phyloP scores from a whole-genome alignment of 2,329 filamentous ascomycete genomes.

The Aspergillus nomiae region DNA sequence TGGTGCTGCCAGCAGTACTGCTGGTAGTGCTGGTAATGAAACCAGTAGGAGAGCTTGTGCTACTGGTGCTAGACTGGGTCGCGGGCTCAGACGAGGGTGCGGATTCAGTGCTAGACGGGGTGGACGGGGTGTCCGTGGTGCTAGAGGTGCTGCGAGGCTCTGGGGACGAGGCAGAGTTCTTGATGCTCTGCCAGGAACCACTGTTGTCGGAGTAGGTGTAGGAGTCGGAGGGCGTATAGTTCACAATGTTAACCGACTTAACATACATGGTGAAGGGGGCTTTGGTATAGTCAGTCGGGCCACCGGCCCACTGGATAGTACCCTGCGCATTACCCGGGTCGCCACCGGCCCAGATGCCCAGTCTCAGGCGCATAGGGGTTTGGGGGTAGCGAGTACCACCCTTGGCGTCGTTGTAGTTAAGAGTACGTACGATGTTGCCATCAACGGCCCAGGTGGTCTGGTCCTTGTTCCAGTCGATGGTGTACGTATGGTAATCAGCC shows the following conservation, averaged over 20 bases:
- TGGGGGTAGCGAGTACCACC: conserved; percentile 66
- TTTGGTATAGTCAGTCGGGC: conserved; percentile 64
- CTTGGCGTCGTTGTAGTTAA: conserved; percentile 62
- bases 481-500: conserved; percentile 48
- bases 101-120: conserved; percentile 15
- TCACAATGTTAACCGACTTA: conserved; percentile 59
- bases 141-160: conserved; percentile 13
- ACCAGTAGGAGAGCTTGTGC: conserved; percentile 11
- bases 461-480: conserved; percentile 66
- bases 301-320: conserved; percentile 71
- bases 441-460: conserved; percentile 67
- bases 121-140: conserved; percentile 18
- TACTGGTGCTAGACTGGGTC: conserved; percentile 11
- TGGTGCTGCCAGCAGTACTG: background rate
- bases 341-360: conserved; percentile 72
- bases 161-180: conserved; percentile 33
- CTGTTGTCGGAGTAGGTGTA: conserved; percentile 66
- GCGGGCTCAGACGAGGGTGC: conserved; percentile 17
- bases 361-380: conserved; percentile 70
- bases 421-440: conserved; percentile 61
- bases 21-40: conserved; percentile 4
- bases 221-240: conserved; percentile 51
- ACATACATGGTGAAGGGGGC: conserved; percentile 76
- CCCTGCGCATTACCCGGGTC: conserved; percentile 41
- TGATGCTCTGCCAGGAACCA: conserved; percentile 67